These are phyloP conservation scores for Corylus avellana DNA, from an alignment of 306 rosid genomes.

Conservation along the genomic window DNA sequence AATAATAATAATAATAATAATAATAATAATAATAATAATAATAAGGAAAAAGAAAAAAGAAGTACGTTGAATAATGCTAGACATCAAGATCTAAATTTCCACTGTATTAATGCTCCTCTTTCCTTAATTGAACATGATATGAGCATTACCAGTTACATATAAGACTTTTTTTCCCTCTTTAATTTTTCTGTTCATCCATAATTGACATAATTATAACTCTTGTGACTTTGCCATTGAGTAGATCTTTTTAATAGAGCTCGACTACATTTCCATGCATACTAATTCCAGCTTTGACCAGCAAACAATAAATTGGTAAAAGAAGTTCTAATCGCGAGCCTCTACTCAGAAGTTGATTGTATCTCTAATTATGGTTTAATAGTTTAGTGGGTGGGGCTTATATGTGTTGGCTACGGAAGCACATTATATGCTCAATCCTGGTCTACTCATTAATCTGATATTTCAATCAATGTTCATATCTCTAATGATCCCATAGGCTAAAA, in stretches of 20 bases:
- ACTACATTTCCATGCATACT: not conserved
- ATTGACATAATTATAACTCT: not conserved
- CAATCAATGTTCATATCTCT: not conserved
- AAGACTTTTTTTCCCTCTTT: not conserved
- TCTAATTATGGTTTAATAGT: not conserved
- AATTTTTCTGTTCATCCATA: not conserved
- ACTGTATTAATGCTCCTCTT: not conserved
- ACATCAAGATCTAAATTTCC: conserved; percentile 8
- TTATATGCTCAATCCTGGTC: not conserved
- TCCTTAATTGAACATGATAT: not conserved
- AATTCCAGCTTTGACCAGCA: not conserved
- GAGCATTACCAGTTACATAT: not conserved
- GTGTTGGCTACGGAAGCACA: not conserved
- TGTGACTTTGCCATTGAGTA: not conserved
- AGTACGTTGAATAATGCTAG: not conserved
- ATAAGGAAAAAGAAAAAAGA: conserved; percentile 6
- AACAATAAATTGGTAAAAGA: not conserved
- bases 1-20: too few species aligned
- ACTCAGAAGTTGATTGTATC: not conserved
- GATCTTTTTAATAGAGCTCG: not conserved
- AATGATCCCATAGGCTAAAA: not conserved
- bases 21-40: not conserved
- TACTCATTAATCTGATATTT: not conserved
- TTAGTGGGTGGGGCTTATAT: not conserved
- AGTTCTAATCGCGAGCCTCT: not conserved